Evolutionary conservation across 495 filamentous ascomycete genomes (phyloP).

Genomic region (Terfezia claveryi): DNA sequence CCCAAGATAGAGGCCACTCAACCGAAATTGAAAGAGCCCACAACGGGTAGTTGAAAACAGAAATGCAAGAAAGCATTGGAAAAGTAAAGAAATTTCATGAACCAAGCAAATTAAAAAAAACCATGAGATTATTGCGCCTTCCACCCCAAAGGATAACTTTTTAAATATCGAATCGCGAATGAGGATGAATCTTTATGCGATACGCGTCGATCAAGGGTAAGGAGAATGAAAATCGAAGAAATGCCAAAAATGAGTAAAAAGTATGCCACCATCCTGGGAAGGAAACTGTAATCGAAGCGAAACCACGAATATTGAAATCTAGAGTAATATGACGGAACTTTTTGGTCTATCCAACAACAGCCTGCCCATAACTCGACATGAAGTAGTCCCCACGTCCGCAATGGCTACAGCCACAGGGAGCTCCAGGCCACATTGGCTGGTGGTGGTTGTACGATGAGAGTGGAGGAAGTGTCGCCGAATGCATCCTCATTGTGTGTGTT

Average conservation of each 20-base stretch:
- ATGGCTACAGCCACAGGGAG: slow-evolving; percentile 45
- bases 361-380: slow-evolving; percentile 39
- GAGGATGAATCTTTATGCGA: neutral
- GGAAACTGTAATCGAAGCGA: neutral
- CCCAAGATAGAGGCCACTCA: too few species aligned
- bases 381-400: slow-evolving; percentile 50
- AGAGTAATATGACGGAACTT: neutral
- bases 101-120: slow-evolving; percentile 16
- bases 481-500: slow-evolving; percentile 11
- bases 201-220: slow-evolving; percentile 15
- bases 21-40: too few species aligned
- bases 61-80: neutral
- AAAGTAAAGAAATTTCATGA: slow-evolving; percentile 10
- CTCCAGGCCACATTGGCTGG: slow-evolving; percentile 33
- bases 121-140: neutral
- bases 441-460: slow-evolving; percentile 32
- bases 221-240: slow-evolving; percentile 1
- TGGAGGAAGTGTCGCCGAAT: slow-evolving; percentile 22
- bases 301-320: neutral
- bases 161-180: neutral
- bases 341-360: slow-evolving; percentile 34
- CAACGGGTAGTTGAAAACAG: too few species aligned
- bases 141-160: neutral
- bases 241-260: slow-evolving; percentile 4
- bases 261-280: neutral